Percentiles rank a stretch among this genome's conserved stretches.
phyloP scores from a whole-genome alignment of 768 basidiomycete genomes.

The Termitomyces sp. region DNA sequence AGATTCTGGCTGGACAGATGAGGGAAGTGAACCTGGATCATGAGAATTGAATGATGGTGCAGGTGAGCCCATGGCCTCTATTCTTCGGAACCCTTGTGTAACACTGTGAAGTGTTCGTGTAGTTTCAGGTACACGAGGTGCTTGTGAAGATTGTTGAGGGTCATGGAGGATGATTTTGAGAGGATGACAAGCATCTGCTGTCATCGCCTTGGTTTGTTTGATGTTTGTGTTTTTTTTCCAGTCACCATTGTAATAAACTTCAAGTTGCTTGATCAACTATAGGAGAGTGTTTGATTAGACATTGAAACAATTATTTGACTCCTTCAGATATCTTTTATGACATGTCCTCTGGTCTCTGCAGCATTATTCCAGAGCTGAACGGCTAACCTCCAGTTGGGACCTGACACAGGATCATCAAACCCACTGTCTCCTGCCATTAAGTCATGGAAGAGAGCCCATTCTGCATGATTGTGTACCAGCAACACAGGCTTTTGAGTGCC shows the following conservation, averaged over 20 bases:
- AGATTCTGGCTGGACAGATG: too few relatives aligned
- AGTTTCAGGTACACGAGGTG: neutral
- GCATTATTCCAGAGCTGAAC: too few relatives aligned
- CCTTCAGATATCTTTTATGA: too few relatives aligned
- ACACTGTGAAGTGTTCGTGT: neutral
- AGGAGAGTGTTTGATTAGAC: neutral
- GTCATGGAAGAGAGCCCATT: neutral
- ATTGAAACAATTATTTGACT: too few relatives aligned
- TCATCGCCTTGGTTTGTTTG: constrained; percentile 2
- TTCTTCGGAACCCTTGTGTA: neutral
- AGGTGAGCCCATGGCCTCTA: too few relatives aligned
- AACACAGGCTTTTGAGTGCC: neutral
- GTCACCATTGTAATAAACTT: constrained; percentile 3
- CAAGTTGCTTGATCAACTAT: neutral
- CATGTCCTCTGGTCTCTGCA: too few relatives aligned
- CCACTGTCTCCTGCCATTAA: neutral
- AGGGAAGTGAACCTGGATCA: too few relatives aligned
- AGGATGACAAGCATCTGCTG: neutral
- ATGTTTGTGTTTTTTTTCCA: constrained; percentile 1
- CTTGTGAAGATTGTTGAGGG: neutral
- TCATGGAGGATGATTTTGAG: neutral
- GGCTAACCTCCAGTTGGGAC: too few relatives aligned
- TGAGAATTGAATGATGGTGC: too few relatives aligned
- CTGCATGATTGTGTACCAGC: neutral
- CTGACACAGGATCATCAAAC: too few relatives aligned